Conservation (phyloP, 2,329 filamentous ascomycete genomes). For the Camillea tinctor region DNA sequence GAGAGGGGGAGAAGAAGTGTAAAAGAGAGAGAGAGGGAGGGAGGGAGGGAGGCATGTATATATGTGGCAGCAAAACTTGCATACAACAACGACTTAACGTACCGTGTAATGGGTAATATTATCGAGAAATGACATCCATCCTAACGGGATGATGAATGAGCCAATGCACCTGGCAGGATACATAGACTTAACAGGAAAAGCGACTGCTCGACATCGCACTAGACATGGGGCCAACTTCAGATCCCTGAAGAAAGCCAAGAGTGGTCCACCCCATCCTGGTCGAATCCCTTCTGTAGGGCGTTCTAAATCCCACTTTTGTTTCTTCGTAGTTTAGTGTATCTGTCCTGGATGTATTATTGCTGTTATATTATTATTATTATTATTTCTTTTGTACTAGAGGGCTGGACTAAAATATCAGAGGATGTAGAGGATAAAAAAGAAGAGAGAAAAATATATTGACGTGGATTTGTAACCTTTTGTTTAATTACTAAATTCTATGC, state of each 20-base stretch:
- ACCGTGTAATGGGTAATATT: neutral
- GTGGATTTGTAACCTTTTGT: neutral
- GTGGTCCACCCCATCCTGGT: neutral
- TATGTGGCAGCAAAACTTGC: too few species aligned
- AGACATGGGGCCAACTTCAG: conserved; percentile 10
- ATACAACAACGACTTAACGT: neutral
- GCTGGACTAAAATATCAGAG: neutral
- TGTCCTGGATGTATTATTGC: conserved; percentile 1
- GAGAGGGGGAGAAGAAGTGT: too few species aligned
- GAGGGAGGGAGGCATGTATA: too few species aligned
- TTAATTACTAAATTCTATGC: too few species aligned
- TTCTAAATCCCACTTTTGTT: neutral
- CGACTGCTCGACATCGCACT: conserved; percentile 23
- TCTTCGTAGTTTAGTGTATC: neutral
- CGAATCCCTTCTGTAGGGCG: neutral
- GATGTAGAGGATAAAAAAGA: neutral
- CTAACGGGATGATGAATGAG: neutral
- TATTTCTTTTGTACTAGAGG: neutral
- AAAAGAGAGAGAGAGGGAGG: too few species aligned
- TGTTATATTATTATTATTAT: conserved; percentile 1
- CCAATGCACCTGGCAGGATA: neutral
- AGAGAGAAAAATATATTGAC: neutral
- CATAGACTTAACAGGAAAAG: conserved; percentile 5
- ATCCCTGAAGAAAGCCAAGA: conserved; percentile 19
- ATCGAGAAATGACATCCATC: neutral